Base-by-base conservation (phyloP, 2,329 filamentous ascomycete genomes). In the Alternaria sp. region DNA sequence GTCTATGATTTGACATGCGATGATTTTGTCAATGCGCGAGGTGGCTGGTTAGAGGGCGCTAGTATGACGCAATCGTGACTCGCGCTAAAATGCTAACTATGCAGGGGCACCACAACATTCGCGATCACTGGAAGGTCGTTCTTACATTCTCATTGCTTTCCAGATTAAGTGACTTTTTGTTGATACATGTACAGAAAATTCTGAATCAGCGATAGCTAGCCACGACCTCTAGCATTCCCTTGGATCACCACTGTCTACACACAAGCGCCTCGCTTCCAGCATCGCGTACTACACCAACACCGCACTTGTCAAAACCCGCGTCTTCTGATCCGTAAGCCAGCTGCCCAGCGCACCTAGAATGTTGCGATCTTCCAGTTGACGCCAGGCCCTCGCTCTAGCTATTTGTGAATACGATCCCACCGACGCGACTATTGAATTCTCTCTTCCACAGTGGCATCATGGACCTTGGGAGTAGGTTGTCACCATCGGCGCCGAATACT, bases 361-460 rank as follows among this genome's bases (percentile, higher is more conserved):
- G 14, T 53, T n/a, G 30, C 1, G 7, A 18, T 41, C 5, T 37
- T 23, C 33, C n/a, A 9, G n/a, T 12, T 2, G 2, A 41, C 10
- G 20, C 4, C 23, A 25, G 4, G 30, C 3, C 3, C 28, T n/a
- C 20, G 0, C 20, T 12, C 14, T 53, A 41, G 30, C 53, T 33
- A 26, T 55, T 28, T n/a, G 54, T 28, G 30, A 54, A 63, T 20
- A 74, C 71, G 18, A 74, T 74, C 2, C 72, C 72, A 7, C 72
- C 67, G 2, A 74, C 69, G 11, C 54, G 58, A 6, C 63, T 58
- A 26, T 71, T 66, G 30, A 79, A 79, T 20, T 73, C 68, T 8
- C 77, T 61, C 50, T 77, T 79, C 77, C 77, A 79, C 6, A 64
- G 26, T 8, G 77, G 77, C 73, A 78, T 75, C 72, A 75, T 74